Conservation (phyloP, 140 eudicot species). For the Bidens hawaiensis region DNA sequence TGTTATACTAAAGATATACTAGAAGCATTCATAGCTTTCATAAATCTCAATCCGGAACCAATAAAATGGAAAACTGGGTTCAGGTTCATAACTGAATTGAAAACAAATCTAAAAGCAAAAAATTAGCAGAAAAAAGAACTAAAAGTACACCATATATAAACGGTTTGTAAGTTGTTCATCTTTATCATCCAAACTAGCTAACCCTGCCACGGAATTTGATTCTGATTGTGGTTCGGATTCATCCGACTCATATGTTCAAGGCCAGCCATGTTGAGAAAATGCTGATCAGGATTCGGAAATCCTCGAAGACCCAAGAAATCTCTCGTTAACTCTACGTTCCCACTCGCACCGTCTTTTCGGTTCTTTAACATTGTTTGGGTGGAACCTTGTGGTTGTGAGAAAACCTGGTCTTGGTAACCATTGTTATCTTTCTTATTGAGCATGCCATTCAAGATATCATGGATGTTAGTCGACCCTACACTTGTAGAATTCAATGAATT, state of each 20-base stretch:
- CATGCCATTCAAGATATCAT: constrained; percentile 41
- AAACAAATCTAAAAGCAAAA: constrained; percentile 29
- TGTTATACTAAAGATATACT: constrained; percentile 1
- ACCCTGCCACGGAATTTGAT: constrained; percentile 59
- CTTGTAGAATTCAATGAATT: constrained; percentile 28
- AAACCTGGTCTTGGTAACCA: not conserved
- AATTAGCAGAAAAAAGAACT: constrained; percentile 10
- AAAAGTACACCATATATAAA: constrained; percentile 13
- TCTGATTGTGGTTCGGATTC: constrained; percentile 24
- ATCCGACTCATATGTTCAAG: constrained; percentile 37
- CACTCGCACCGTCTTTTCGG: constrained; percentile 26
- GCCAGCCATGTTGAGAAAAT: constrained; percentile 45
- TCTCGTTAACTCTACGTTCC: constrained; percentile 53
- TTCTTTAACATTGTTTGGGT: too few species aligned
- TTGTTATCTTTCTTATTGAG: constrained; percentile 21
- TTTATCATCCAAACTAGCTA: constrained; percentile 22
- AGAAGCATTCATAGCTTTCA: constrained; percentile 23
- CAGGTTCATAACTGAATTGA: constrained; percentile 15
- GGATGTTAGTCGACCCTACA: constrained; percentile 41
- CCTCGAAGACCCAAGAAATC: constrained; percentile 70
- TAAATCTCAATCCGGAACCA: constrained; percentile 21
- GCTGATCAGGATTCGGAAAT: constrained; percentile 44
- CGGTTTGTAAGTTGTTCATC: not conserved
- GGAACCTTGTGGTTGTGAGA: too few species aligned
- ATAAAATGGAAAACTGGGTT: constrained; percentile 27